Conservation (phyloP, 768 basidiomycete genomes). For the Tulasnella sp. region DNA sequence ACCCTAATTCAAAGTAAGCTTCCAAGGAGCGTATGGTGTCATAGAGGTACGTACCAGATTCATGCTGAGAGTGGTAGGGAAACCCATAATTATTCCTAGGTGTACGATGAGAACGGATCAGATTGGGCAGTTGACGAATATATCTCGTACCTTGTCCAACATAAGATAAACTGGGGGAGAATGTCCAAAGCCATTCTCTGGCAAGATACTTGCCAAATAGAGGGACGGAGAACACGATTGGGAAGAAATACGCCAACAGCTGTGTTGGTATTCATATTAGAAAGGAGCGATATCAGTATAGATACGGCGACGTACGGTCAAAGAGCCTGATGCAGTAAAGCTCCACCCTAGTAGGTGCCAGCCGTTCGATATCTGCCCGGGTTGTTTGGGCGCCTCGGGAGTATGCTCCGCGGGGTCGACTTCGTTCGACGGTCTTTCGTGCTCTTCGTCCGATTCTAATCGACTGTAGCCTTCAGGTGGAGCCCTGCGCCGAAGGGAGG, state of each 20-base stretch:
- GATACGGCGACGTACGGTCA: conserved; percentile 51
- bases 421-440: conserved; percentile 21
- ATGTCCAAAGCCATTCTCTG: conserved; percentile 82
- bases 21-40: neutral
- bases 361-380: conserved; percentile 51
- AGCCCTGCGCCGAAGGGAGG: conserved; percentile 14
- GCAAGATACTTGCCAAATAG: conserved; percentile 76
- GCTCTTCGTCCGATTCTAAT: conserved; percentile 24
- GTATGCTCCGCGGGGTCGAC: conserved; percentile 36
- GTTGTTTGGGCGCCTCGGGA: too few species aligned
- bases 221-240: conserved; percentile 75
- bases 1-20: conserved; percentile 38
- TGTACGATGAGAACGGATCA: conserved; percentile 3
- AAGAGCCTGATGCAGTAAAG: conserved; percentile 55
- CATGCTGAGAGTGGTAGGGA: conserved; percentile 89
- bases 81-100: conserved; percentile 91
- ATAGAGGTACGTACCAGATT: conserved; percentile 44
- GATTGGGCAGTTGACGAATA: conserved; percentile 14
- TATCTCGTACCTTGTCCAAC: conserved; percentile 64
- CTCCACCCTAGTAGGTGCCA: conserved; percentile 71
- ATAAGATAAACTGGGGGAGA: conserved; percentile 83
- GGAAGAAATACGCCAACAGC: conserved; percentile 83
- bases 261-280: conserved; percentile 25
- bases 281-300: neutral
- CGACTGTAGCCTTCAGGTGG: conserved; percentile 28